Evolutionary conservation across 2,329 filamentous ascomycete species (phyloP), one percentile per base, ranked within the genome.

Genomic region (Penicillium glabrum): DNA sequence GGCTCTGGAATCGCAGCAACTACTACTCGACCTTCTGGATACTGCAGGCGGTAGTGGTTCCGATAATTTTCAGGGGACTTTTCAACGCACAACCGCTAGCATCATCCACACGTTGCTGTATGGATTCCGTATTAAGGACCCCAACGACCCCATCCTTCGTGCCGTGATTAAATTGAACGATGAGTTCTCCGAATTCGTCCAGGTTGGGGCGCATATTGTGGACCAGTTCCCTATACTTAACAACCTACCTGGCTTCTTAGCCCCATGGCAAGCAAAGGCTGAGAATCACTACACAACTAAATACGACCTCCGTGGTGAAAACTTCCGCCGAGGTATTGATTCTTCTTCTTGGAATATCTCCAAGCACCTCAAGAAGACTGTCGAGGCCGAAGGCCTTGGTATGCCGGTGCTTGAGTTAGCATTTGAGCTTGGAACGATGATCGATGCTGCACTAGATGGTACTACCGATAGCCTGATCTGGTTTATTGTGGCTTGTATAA

Each of bases 371-470:
- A 47, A 33, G 27, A 33, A 27, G 10, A 47, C 31, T 10, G 19
- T 54, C 7, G 57, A 63, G 62, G 71, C 69, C 10, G 76, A 80
- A 14, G 75, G 78, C 41, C 73, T 77, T 56, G 67, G 61, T 0
- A 70, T 81, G 37, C 76, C 74, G 0, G 72, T 78, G 24, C 69
- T 70, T 9, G 73, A 80, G 61, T 75, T 81, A 54, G 74, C 75
- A 5, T 80, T 76, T 63, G 72, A 80, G 14, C 75, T 78, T 7
- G 76, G 75, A 7, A 75, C 72, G 0, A 68, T 81, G 16, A 79
- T 80, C 57, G 79, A 78, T n/a, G 79, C 79, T 23, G 75, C 79
- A 21, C 79, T 72, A 26, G 79, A 81, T 58, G 80, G 79, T 1
- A 80, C 77, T 35, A 56, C 51, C 14, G 59, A 60, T 39, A 55